Base-by-base conservation (phyloP, 805 yeast species). In the Tetrapisispora namnaoensis region DNA sequence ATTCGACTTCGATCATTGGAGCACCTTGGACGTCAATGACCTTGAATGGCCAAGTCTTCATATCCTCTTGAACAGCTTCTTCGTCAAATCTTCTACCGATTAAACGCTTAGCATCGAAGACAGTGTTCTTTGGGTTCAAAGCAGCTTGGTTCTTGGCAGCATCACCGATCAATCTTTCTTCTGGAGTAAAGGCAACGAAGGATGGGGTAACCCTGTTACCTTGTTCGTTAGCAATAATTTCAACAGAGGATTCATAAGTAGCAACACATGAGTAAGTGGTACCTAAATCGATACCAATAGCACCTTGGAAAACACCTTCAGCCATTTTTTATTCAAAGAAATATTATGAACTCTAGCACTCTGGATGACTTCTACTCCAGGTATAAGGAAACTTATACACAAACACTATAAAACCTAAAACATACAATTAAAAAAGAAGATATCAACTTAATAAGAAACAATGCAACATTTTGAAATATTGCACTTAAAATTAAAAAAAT, bases 231-330 rank as follows among this genome's bases (percentile, higher is more conserved):
- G 86, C 85, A 72, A 81, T 80, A 68, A 82, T 82, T 70, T 82
- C 88, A 66, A 82, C 88, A 68, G 82, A 81, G 58, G 81, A 76
- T 71, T 80, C 83, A 76, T 78, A 82, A 67, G 82, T 81, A 71
- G 86, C 87, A 65, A 82, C 87, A 81, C 86, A 82, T 53, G 86
- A 81, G 73, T 76, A 76, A 39, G 88, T 82, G 65, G 95, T 86
- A 81, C 95, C 95, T 75, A 86, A 79, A 80, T 90, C 98, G 83
- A 91, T 91, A 84, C 99, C 99, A 72, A 88, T 86, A 75, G 93
- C 93, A 85, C 97, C 97, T 82, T 90, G 93, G 84, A 86, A 89
- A 78, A 89, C 93, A 84, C 96, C 96, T 81, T 89, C 96, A 83
- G 90, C 86, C 90, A 83, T 83, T 74, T 51, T 74, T 41, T 35